A percentile compares a stretch with the other conserved stretches of the same genome.
These are phyloP conservation scores for Sphagnum magellanicum DNA, from an alignment of 228 moss, liverwort and hornwort genomes.

Conservation along the genomic window DNA sequence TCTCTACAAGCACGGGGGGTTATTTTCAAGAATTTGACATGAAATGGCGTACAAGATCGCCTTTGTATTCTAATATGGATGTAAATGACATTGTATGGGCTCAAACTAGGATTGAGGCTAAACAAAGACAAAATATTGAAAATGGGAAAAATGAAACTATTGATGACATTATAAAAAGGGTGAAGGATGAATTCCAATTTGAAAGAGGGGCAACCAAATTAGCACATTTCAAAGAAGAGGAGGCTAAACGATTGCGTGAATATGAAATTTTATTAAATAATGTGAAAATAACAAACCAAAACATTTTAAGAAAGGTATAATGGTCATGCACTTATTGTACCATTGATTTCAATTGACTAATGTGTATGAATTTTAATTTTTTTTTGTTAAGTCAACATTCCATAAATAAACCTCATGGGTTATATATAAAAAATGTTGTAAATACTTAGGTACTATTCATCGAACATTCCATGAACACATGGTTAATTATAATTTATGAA, in stretches of 20 bases:
- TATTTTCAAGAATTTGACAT: slow-evolving; percentile 25
- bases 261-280: slow-evolving; percentile 7
- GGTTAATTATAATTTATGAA: no score
- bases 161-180: slow-evolving; percentile 10
- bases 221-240: slow-evolving; percentile 13
- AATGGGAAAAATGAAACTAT: slow-evolving; percentile 6
- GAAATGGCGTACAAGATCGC: slow-evolving; percentile 16
- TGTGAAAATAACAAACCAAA: slow-evolving; percentile 12
- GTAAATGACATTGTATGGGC: slow-evolving; percentile 13
- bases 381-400: no score
- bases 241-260: slow-evolving; percentile 13
- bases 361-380: no score
- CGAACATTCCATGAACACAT: no score
- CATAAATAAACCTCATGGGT: no score
- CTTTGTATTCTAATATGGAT: neutral
- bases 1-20: slow-evolving; percentile 32
- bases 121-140: slow-evolving; percentile 17
- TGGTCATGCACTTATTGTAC: no score
- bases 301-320: neutral
- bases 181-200: slow-evolving; percentile 16
- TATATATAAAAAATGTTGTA: no score
- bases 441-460: no score
- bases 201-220: slow-evolving; percentile 16
- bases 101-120: slow-evolving; percentile 5
- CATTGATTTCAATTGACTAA: no score